A percentile compares a stretch with the other conserved stretches of the same genome.
Conservation (phyloP, 108 stramenopile species). For the Nannochloropsis salina region DNA sequence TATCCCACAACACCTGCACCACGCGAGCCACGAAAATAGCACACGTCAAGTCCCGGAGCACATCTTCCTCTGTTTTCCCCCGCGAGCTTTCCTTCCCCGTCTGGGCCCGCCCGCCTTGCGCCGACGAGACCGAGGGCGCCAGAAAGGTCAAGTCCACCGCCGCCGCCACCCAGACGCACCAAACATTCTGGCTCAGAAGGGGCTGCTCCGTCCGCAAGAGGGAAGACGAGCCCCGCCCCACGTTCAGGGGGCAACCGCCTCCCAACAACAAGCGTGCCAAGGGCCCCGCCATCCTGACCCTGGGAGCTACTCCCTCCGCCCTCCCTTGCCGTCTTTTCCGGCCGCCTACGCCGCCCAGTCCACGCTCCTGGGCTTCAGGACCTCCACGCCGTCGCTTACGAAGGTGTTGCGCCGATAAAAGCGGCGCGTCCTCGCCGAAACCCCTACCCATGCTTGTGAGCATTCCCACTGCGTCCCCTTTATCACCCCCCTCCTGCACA, state of each 20-base stretch:
- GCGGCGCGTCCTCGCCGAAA: neutral
- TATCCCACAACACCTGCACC: neutral
- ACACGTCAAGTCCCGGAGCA: neutral
- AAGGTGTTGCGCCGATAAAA: neutral
- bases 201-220: neutral
- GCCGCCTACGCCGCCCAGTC: neutral
- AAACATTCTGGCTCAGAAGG: neutral
- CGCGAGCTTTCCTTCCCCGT: neutral
- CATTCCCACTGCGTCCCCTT: no score
- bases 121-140: neutral
- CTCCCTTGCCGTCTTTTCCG: neutral
- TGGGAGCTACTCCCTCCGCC: neutral
- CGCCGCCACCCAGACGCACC: neutral
- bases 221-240: neutral
- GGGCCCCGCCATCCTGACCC: neutral
- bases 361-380: neutral
- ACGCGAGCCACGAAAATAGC: neutral
- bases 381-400: conserved; percentile 9
- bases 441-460: neutral
- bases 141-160: neutral
- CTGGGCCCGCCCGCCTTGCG: neutral
- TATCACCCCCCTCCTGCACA: neutral
- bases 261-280: conserved; percentile 14
- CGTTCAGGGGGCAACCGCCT: neutral
- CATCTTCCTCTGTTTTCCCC: neutral